These are phyloP conservation scores for Mycena epipterygia DNA, from an alignment of 768 basidiomycete genomes.

Conservation along the genomic window DNA sequence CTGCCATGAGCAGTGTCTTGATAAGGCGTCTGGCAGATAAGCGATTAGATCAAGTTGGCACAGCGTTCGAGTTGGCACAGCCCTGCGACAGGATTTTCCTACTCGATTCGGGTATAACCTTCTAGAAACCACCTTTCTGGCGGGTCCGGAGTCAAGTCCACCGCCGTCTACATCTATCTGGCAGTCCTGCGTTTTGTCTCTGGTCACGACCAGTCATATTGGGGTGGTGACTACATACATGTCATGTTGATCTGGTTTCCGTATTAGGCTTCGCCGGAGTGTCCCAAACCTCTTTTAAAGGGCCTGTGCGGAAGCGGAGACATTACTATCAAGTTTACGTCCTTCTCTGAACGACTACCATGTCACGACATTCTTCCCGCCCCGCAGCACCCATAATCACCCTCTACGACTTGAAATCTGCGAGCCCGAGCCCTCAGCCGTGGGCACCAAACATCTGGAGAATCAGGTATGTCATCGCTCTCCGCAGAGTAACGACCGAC, in stretches of 20 bases:
- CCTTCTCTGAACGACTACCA: constrained; percentile 12
- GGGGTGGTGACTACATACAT: constrained; percentile 6
- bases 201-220: constrained; percentile 29
- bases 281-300: constrained; percentile 9
- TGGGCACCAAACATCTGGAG: constrained; percentile 55
- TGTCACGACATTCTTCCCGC: constrained; percentile 34
- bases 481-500: constrained; percentile 13
- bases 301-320: neutral
- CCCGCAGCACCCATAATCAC: constrained; percentile 31
- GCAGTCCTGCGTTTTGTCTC: neutral
- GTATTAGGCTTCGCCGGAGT: constrained; percentile 11
- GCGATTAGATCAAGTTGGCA: neutral
- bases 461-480: constrained; percentile 59
- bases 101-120: neutral
- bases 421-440: constrained; percentile 27
- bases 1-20: too few species aligned
- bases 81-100: neutral
- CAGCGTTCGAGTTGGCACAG: too few species aligned
- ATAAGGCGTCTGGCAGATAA: neutral
- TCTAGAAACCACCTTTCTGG: neutral
- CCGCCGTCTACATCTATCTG: neutral
- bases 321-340: constrained; percentile 16
- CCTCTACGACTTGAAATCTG: constrained; percentile 36
- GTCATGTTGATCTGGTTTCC: constrained; percentile 31
- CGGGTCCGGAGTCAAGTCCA: neutral